Base-by-base conservation (phyloP, 2,329 filamentous ascomycete genomes). In the Alternaria longipes region DNA sequence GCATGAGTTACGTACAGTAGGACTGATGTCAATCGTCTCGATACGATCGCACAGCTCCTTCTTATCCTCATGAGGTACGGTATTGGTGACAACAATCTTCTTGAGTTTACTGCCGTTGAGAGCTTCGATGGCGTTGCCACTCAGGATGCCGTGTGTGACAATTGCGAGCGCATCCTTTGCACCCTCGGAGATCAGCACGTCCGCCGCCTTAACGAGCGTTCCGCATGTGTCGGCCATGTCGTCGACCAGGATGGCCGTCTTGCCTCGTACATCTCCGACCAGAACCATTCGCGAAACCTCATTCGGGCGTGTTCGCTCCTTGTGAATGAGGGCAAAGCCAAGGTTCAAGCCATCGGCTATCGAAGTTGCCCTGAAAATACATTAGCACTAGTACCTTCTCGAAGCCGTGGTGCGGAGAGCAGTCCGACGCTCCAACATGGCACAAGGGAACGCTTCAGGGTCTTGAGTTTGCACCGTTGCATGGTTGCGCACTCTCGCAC, bases 221-320 rank as follows among this genome's bases (percentile, higher is more conserved):
- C 93, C 93, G 79, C 94, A 97, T 4, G 94, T 97, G 77, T 98
- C 94, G 32, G 94, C 94, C 93, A 98, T 97, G 78, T 98, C 94
- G 78, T 98, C 94, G 49, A 99, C 94, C 50, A 99, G 89, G 75
- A 99, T 97, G 62, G 94, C 94, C 30, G 94, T 90, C 83, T 95
- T 95, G 81, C 92, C 91, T 68, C 89, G 87, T 47, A 98, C 95
- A 68, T 96, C 93, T 68, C 95, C 95, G 52, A 98, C 94, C n/a
- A 99, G 90, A 1, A 93, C 92, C 93, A 97, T 97, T 72, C 92
- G 90, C 9, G 91, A 93, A 63, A 97, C 93, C 75, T 96, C 93
- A 74, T 97, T 96, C 11, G 90, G 90, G n/a, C 92, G 89, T 6
- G 93, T 91, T 59, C 94, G 91, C 81, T 97, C 94, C 83, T 98